Percentiles rank a stretch among this genome's conserved stretches.
Conservation (phyloP, 108 stramenopile species). For the Stephanodiscus triporus region DNA sequence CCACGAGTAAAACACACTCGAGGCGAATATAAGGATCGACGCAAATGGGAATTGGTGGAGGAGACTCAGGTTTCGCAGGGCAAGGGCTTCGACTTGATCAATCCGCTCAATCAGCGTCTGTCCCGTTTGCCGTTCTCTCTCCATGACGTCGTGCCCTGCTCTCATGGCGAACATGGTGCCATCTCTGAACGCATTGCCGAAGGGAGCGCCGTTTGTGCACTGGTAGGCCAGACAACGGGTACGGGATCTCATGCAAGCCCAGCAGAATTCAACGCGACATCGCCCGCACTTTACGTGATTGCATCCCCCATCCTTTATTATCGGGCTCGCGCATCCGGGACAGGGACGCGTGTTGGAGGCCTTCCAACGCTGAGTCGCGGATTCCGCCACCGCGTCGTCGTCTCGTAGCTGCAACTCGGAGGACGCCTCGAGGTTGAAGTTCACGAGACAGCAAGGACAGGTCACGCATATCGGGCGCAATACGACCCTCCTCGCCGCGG, state of each 20-base stretch:
- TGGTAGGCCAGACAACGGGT: slow-evolving; percentile 52
- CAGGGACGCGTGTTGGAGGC: slow-evolving; percentile 38
- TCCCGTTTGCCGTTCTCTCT: slow-evolving; percentile 16
- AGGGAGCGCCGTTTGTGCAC: slow-evolving; percentile 64
- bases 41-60: slow-evolving; percentile 11
- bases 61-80: background rate
- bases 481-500: slow-evolving; percentile 42
- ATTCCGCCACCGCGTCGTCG: slow-evolving; percentile 33
- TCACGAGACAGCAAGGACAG: slow-evolving; percentile 65
- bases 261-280: slow-evolving; percentile 64
- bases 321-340: slow-evolving; percentile 45
- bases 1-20: background rate
- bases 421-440: slow-evolving; percentile 58
- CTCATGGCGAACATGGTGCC: slow-evolving; percentile 22
- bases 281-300: slow-evolving; percentile 56
- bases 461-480: slow-evolving; percentile 56
- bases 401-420: slow-evolving; percentile 32
- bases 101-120: slow-evolving; percentile 40
- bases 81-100: slow-evolving; percentile 19
- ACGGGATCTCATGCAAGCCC: slow-evolving; percentile 67
- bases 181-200: slow-evolving; percentile 54
- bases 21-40: slow-evolving; percentile 8
- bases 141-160: slow-evolving; percentile 14
- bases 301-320: slow-evolving; percentile 53
- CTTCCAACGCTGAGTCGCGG: slow-evolving; percentile 59